phyloP scores from a whole-genome alignment of 441 rosid species.

The Euphorbia schlechtendalii region DNA sequence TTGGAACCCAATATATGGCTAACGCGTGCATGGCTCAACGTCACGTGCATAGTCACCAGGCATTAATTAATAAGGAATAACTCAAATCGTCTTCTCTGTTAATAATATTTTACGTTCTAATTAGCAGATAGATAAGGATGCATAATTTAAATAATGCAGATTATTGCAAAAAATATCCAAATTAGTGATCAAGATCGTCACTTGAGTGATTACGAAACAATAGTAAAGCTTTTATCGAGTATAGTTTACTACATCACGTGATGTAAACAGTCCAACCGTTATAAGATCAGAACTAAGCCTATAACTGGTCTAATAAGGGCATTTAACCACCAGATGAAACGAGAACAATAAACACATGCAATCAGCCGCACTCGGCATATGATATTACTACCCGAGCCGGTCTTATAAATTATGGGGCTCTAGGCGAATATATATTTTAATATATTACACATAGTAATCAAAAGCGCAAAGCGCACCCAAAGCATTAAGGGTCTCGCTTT shows the following conservation, averaged over 20 bases:
- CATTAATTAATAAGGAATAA: neutral
- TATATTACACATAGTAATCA: too few relatives aligned
- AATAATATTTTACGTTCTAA: constrained; percentile 10
- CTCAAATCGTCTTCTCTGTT: constrained; percentile 3
- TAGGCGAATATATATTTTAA: too few relatives aligned
- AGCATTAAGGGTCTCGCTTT: too few relatives aligned
- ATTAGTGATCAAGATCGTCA: constrained; percentile 7
- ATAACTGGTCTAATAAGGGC: too few relatives aligned
- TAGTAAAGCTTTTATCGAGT: neutral
- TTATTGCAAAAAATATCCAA: constrained; percentile 12
- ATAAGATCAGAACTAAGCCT: too few relatives aligned
- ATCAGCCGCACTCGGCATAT: too few relatives aligned
- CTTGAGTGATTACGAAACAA: neutral
- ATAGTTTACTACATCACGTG: neutral
- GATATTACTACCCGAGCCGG: too few relatives aligned
- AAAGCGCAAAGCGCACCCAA: too few relatives aligned
- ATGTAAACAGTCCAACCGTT: too few relatives aligned
- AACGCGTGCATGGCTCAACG: neutral
- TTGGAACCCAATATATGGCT: neutral
- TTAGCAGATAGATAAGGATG: neutral
- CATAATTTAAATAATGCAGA: neutral
- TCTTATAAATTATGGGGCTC: too few relatives aligned
- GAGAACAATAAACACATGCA: too few relatives aligned
- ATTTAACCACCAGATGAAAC: too few relatives aligned
- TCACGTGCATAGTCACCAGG: constrained; percentile 10